Percentiles rank a stretch among this genome's conserved stretches.
phyloP scores from a whole-genome alignment of 164 flowering plant genomes.

The Vitis rotundifolia region DNA sequence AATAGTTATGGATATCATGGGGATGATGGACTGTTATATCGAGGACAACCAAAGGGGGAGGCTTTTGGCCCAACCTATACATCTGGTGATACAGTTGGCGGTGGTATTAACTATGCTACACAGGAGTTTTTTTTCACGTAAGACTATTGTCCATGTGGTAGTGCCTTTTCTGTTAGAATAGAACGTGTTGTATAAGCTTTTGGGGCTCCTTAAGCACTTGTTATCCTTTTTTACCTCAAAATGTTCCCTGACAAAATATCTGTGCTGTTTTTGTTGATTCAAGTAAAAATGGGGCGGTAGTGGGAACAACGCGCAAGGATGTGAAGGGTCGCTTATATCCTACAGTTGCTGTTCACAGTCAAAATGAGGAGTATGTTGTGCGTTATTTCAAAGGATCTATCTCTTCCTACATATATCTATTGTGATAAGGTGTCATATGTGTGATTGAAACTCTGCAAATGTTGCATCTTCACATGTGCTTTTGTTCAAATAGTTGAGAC shows the following conservation, averaged over 20 bases:
- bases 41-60: conserved; percentile 87
- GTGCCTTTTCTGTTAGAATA: not conserved
- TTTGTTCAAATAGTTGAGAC: not conserved
- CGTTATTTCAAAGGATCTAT: not conserved
- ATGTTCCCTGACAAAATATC: conserved; percentile 5
- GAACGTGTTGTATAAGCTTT: not conserved
- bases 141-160: conserved; percentile 24
- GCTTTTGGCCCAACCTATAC: conserved; percentile 88
- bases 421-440: no score
- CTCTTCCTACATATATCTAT: not conserved
- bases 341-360: conserved; percentile 96
- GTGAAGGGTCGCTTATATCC: conserved; percentile 81
- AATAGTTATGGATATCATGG: conserved; percentile 98
- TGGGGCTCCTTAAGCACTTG: not conserved
- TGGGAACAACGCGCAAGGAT: conserved; percentile 68
- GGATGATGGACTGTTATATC: conserved; percentile 93
- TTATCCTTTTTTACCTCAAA: not conserved
- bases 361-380: conserved; percentile 84
- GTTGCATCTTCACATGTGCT: not conserved
- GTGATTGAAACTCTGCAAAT: not conserved
- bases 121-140: conserved; percentile 98
- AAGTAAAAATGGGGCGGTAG: conserved; percentile 85
- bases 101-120: conserved; percentile 91
- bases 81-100: conserved; percentile 88
- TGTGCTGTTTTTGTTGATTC: conserved; percentile 20